A percentile compares a stretch with the other conserved stretches of the same genome.
Conservation (phyloP, 495 filamentous ascomycete species). For the Aspergillus sparsus region DNA sequence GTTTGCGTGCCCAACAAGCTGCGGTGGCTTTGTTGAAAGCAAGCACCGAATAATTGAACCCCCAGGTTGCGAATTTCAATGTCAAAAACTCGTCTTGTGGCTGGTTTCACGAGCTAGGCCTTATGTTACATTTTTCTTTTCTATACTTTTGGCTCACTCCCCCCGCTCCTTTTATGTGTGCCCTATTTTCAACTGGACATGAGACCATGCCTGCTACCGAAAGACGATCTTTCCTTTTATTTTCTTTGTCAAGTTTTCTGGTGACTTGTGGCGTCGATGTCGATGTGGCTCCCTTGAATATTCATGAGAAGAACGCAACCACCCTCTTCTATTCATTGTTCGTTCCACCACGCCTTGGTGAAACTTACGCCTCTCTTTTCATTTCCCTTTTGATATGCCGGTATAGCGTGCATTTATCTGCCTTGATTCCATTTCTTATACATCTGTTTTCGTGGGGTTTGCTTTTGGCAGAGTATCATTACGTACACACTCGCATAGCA, state of each 20-base stretch:
- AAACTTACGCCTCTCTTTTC: not conserved
- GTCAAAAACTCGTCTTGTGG: slow-evolving; percentile 13
- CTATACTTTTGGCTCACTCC: too few species aligned
- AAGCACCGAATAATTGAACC: slow-evolving; percentile 31
- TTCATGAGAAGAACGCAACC: too few species aligned
- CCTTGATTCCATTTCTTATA: not conserved
- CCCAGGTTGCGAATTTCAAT: not conserved
- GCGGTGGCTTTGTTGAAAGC: slow-evolving; percentile 42
- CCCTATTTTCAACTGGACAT: slow-evolving; percentile 23
- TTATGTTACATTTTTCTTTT: too few species aligned
- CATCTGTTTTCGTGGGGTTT: not conserved
- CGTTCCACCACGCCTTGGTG: too few species aligned
- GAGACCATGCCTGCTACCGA: slow-evolving; percentile 26
- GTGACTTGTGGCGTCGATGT: slow-evolving; percentile 14
- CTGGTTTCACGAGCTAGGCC: slow-evolving; percentile 7
- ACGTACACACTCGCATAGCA: slow-evolving; percentile 13
- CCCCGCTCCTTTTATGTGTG: too few species aligned
- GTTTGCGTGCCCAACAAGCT: slow-evolving; percentile 47
- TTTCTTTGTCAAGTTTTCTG: slow-evolving; percentile 12
- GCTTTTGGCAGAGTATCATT: not conserved
- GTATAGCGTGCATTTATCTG: not conserved
- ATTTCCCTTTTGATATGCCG: not conserved
- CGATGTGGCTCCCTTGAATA: too few species aligned
- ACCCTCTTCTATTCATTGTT: too few species aligned
- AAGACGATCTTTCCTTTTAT: slow-evolving; percentile 23